Percentiles rank a stretch among this genome's conserved stretches.
Conservation (phyloP, 345 rosid genomes). For the Boechera stricta region DNA sequence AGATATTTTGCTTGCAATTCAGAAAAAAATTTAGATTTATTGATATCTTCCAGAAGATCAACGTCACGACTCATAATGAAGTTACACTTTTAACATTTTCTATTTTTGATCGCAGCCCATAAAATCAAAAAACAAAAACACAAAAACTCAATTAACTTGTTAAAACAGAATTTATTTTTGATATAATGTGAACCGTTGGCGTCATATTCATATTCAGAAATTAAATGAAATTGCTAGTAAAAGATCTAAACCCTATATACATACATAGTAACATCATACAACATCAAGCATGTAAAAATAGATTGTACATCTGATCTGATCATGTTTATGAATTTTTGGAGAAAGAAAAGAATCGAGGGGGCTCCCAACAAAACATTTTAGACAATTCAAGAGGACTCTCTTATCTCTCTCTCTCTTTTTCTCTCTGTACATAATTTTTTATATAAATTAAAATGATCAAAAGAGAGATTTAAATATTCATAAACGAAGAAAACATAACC, state of each 20-base stretch:
- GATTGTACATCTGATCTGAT: constrained; percentile 10
- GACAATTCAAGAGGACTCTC: constrained; percentile 3
- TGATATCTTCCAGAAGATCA: no score
- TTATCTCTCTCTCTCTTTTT: not conserved
- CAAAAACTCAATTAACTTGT: no score
- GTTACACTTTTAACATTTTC: no score
- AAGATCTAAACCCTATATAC: constrained; percentile 25
- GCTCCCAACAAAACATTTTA: constrained; percentile 21
- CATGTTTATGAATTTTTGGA: not conserved
- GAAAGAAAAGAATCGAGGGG: constrained; percentile 28
- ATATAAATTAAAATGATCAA: constrained; percentile 13
- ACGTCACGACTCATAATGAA: no score
- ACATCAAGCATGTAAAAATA: constrained; percentile 8
- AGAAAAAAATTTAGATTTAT: no score
- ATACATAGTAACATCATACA: not conserved
- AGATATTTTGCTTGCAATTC: not conserved
- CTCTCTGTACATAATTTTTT: constrained; percentile 19
- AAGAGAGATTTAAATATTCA: constrained; percentile 10
- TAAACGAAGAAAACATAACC: not conserved
- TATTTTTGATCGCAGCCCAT: no score
- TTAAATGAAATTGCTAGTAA: not conserved
- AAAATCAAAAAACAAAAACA: no score
- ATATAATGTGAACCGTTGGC: not conserved
- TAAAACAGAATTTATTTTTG: not conserved
- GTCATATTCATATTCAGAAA: not conserved